phyloP scores from a whole-genome alignment of 164 flowering plant genomes.

The Chimonanthus salicifolius region DNA sequence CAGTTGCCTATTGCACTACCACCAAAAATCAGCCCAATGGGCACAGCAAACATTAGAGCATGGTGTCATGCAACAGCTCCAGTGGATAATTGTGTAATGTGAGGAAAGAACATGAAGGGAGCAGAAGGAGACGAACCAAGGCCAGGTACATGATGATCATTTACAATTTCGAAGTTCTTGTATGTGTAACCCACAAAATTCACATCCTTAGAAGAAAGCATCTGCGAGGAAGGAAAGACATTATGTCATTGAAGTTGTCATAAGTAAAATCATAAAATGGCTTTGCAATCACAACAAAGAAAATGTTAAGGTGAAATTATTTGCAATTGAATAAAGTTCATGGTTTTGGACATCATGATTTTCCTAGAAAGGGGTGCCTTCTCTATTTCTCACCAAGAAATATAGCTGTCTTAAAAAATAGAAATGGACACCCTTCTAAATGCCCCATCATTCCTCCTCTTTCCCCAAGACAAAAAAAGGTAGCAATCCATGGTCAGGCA shows the following conservation, averaged over 20 bases:
- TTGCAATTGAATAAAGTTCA: not conserved
- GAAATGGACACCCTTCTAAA: no score
- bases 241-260: not conserved
- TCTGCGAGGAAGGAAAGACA: constrained; percentile 16
- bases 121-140: constrained; percentile 26
- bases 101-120: not conserved
- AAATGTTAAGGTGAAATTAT: not conserved
- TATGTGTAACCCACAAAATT: constrained; percentile 39
- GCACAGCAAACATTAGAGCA: no score
- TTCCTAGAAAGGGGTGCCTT: no score
- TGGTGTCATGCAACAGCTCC: no score
- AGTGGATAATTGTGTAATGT: not conserved
- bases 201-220: constrained; percentile 40
- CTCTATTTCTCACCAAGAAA: no score
- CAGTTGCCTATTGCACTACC: no score
- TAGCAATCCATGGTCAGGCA: no score
- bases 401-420: no score
- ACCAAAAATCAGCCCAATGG: no score
- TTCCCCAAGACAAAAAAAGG: no score
- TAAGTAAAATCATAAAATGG: not conserved
- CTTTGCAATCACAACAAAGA: not conserved
- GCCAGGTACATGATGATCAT: constrained; percentile 26
- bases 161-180: constrained; percentile 39
- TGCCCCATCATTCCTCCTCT: no score
- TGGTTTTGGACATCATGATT: no score